These are phyloP conservation scores for Pythium chondricola DNA, from an alignment of 352 stramenopile species.

Conservation along the genomic window DNA sequence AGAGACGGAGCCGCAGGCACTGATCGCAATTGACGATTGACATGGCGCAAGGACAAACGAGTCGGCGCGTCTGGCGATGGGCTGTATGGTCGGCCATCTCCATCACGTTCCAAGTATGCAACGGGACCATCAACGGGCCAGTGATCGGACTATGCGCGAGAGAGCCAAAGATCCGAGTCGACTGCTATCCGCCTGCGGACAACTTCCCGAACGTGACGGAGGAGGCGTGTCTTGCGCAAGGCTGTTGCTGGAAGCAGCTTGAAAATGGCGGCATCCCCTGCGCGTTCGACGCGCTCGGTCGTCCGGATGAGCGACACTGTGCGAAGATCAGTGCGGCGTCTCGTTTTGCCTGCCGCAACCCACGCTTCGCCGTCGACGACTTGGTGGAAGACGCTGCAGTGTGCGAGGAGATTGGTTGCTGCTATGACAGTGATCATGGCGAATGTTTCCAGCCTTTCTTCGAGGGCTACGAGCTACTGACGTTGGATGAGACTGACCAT, in stretches of 20 bases:
- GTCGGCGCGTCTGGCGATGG: constrained; percentile 3
- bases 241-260: constrained; percentile 75
- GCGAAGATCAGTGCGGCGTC: constrained; percentile 26
- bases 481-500: constrained; percentile 36
- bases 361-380: constrained; percentile 32
- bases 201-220: constrained; percentile 71
- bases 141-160: constrained; percentile 21
- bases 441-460: constrained; percentile 65
- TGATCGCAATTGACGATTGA: too few relatives aligned
- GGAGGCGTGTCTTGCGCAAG: constrained; percentile 74
- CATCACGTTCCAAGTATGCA: background rate
- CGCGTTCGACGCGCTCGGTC: constrained; percentile 35
- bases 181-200: constrained; percentile 60
- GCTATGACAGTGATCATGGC: constrained; percentile 39
- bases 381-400: constrained; percentile 23
- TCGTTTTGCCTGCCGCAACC: constrained; percentile 71
- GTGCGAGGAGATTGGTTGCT: constrained; percentile 62
- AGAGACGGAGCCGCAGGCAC: too few relatives aligned
- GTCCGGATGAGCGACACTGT: constrained; percentile 23
- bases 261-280: constrained; percentile 53
- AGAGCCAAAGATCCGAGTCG: constrained; percentile 32
- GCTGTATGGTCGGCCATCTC: background rate
- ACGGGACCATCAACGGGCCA: background rate
- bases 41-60: too few relatives aligned
- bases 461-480: constrained; percentile 64